Conservation (phyloP, 768 basidiomycete genomes). For the Pisolithus sp. region DNA sequence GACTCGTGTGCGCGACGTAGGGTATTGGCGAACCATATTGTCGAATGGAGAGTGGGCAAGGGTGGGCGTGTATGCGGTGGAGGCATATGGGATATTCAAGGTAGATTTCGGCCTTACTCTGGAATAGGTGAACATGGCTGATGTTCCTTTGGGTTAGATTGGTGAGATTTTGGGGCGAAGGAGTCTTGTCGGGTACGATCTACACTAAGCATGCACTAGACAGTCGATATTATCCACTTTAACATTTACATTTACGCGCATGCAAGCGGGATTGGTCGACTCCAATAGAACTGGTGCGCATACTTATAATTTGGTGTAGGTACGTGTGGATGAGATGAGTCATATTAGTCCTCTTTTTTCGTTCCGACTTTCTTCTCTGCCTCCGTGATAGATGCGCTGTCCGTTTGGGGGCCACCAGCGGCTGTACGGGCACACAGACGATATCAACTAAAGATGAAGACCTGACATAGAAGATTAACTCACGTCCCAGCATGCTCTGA, state of each 20-base stretch:
- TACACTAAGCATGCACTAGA: constrained; percentile 35
- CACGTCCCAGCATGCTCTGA: constrained; percentile 67
- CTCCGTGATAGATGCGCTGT: constrained; percentile 79
- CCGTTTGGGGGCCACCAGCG: constrained; percentile 70
- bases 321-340: neutral
- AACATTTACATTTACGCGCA: neutral
- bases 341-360: constrained; percentile 71
- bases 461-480: constrained; percentile 14
- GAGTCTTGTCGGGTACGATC: constrained; percentile 71
- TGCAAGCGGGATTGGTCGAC: too few relatives aligned
- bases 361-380: constrained; percentile 79
- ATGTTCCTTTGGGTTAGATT: constrained; percentile 39
- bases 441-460: neutral
- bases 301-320: neutral
- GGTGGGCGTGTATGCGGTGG: constrained; percentile 69
- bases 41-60: constrained; percentile 60
- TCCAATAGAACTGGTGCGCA: too few relatives aligned
- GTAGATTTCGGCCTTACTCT: constrained; percentile 30
- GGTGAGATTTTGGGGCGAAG: constrained; percentile 85
- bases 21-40: constrained; percentile 56
- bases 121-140: neutral
- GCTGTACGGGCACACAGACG: constrained; percentile 20
- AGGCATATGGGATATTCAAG: constrained; percentile 90
- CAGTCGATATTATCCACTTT: neutral
- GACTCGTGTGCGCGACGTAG: constrained; percentile 48